phyloP scores from a whole-genome alignment of 1,139 yeast species.

The Sugiyamaella paludigena region DNA sequence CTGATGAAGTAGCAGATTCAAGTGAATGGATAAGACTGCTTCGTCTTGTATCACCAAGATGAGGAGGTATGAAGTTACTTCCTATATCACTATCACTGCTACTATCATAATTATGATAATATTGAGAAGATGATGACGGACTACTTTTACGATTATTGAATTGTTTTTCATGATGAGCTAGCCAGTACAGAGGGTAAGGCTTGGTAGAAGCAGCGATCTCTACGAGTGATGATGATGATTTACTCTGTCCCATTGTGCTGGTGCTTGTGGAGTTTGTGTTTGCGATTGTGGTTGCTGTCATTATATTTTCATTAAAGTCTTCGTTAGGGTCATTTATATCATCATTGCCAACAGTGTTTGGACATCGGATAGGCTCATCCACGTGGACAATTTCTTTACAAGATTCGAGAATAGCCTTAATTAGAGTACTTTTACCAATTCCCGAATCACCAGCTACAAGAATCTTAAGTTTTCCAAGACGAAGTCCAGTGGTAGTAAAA shows the following conservation, averaged over 20 bases:
- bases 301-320: conserved; percentile 13
- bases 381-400: conserved; percentile 31
- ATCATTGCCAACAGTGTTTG: conserved; percentile 3
- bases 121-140: not conserved
- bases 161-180: conserved; percentile 14
- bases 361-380: conserved; percentile 22
- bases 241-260: too few species aligned
- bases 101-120: conserved; percentile 1
- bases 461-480: conserved; percentile 31
- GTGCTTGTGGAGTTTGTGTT: not conserved
- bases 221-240: conserved; percentile 4
- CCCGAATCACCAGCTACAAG: conserved; percentile 31
- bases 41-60: conserved; percentile 12
- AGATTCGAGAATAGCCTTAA: conserved; percentile 27
- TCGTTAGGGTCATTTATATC: conserved; percentile 8
- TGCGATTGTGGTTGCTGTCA: not conserved
- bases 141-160: not conserved
- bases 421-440: conserved; percentile 31
- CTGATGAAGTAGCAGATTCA: conserved; percentile 22
- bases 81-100: conserved; percentile 5
- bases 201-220: conserved; percentile 29
- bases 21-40: conserved; percentile 24
- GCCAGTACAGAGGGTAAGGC: conserved; percentile 28
- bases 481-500: conserved; percentile 29
- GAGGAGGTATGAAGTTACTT: not conserved